Conservation (phyloP, 371 early-diverging fungal genomes). For the Mucor mucedo region DNA sequence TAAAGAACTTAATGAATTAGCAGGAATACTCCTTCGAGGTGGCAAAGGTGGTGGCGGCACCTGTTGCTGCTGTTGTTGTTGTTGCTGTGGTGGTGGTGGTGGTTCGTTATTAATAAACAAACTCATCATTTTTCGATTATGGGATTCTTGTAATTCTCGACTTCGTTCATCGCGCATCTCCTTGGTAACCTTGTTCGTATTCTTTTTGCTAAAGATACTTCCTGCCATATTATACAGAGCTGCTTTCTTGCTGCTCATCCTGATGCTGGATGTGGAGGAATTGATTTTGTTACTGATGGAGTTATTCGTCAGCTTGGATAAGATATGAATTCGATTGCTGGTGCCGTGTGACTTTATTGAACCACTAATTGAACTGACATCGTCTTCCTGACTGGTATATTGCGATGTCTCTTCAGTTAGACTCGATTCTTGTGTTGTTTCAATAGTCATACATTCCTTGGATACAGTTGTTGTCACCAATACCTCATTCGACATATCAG, state of each 20-base stretch:
- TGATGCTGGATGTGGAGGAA: conserved; percentile 3
- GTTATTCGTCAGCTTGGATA: neutral
- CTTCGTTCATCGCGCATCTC: conserved; percentile 27
- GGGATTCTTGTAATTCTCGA: conserved; percentile 23
- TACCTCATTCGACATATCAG: neutral
- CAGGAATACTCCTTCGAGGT: conserved; percentile 3
- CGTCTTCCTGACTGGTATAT: neutral
- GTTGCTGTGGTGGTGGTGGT: neutral
- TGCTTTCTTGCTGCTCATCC: conserved; percentile 16
- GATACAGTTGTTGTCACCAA: no score
- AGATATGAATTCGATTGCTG: neutral
- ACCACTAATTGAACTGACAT: neutral
- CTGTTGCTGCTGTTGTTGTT: no score
- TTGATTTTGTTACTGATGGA: neutral
- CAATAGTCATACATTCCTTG: neutral
- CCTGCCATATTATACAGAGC: conserved; percentile 27
- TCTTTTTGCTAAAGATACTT: conserved; percentile 23
- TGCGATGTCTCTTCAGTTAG: neutral
- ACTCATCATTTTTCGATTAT: conserved; percentile 28
- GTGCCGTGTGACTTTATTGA: conserved; percentile 1
- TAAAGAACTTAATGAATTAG: neutral
- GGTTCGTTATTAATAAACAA: conserved; percentile 18
- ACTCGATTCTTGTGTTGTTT: neutral
- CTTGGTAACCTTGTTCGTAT: conserved; percentile 10
- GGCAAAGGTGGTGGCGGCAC: conserved; percentile 13